Conservation (phyloP, 352 stramenopile genomes). For the Phytophthora tubulina region DNA sequence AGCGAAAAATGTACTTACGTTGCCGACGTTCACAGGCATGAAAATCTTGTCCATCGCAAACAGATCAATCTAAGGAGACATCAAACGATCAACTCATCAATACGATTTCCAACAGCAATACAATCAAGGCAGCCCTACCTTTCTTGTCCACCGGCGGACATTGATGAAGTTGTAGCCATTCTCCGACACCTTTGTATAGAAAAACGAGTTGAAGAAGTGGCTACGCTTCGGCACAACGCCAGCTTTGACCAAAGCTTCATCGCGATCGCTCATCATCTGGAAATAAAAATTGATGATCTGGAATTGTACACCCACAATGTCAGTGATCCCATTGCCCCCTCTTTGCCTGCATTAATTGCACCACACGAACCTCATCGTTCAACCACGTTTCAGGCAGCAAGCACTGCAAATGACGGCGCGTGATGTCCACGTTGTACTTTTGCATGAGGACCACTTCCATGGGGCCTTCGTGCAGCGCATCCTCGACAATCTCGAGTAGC, state of each 20-base stretch:
- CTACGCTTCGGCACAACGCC: slow-evolving; percentile 61
- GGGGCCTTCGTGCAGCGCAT: slow-evolving; percentile 64
- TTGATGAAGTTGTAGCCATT: slow-evolving; percentile 88
- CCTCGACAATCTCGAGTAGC: slow-evolving; percentile 67
- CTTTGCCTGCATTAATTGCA: background rate
- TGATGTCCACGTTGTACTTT: slow-evolving; percentile 89
- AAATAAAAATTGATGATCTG: slow-evolving; percentile 92
- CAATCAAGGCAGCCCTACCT: slow-evolving; percentile 47
- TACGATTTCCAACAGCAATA: background rate
- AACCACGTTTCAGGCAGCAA: slow-evolving; percentile 76
- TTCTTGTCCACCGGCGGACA: slow-evolving; percentile 85
- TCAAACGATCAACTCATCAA: slow-evolving; percentile 1
- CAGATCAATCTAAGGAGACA: slow-evolving; percentile 71
- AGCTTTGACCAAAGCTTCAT: slow-evolving; percentile 63
- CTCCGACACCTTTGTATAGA: slow-evolving; percentile 86
- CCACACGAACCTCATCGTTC: slow-evolving; percentile 74
- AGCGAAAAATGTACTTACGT: slow-evolving; percentile 52
- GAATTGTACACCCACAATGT: background rate
- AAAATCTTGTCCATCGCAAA: slow-evolving; percentile 93
- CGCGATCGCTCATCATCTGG: slow-evolving; percentile 79
- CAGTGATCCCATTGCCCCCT: background rate
- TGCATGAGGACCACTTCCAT: slow-evolving; percentile 73
- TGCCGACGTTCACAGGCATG: slow-evolving; percentile 87
- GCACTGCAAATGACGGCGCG: slow-evolving; percentile 75
- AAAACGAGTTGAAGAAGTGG: slow-evolving; percentile 92